Evolutionary conservation across 2,329 filamentous ascomycete genomes (phyloP), one percentile per base, ranked within the genome.

Genomic region (Colletotrichum nymphaeae): DNA sequence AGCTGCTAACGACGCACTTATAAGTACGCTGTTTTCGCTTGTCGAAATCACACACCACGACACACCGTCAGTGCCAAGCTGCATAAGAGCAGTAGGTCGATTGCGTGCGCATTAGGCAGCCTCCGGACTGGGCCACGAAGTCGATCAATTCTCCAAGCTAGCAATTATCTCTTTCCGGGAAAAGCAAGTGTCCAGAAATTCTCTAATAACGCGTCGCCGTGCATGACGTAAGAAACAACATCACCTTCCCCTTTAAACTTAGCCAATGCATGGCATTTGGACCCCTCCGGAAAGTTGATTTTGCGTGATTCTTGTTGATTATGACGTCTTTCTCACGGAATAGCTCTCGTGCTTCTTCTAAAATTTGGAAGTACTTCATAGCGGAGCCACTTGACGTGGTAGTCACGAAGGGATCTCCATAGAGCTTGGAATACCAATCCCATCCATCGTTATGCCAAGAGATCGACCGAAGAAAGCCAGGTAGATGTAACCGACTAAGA

Each of bases 231-330:
- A 42, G 30, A 8, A 35, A 32, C 4, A 19, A 16, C 6, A 5
- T 53, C 26, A 72, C 69, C 69, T 72, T 72, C 69, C 69, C 26
- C 1, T 63, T 72, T 57, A 49, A 72, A 35, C n/a, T 58, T 72
- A 72, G 69, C 52, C 22, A 57, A 58, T 67, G 69, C 69, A 72
- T 68, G 69, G 69, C 64, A 52, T 37, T 37, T 68, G 35, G 42
- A 30, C 35, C 16, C 26, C 19, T 57, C 26, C 12, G 30, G 35
- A 60, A 46, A 37, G 22, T 57, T 28, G 4, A 19, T 19, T 42
- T 28, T 46, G 63, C 52, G 64, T 35, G 57, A 68, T 68, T 22
- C 37, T 67, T 16, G 42, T 63, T 53, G 69, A 63, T 5, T 16
- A 68, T 63, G 66, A 63, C 35, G 37, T 58, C 58, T 69, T 32